Conservation (phyloP, 1,139 yeast species). For the Sugiyamaella sp. region DNA sequence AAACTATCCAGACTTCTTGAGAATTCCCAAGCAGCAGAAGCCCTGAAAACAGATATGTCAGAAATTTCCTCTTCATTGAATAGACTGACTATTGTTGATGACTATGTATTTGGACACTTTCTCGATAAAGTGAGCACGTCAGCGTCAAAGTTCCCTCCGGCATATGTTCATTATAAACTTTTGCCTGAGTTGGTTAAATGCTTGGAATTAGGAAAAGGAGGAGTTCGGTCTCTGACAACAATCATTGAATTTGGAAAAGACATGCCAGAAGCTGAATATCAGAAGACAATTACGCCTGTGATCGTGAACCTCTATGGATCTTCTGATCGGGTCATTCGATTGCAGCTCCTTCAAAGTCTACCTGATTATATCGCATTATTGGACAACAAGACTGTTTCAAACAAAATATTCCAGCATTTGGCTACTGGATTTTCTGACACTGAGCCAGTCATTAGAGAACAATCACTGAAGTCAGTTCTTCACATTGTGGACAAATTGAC, state of each 20-base stretch:
- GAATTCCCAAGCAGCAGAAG: conserved; percentile 29
- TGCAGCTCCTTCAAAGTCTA: conserved; percentile 65
- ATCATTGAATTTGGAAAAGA: conserved; percentile 42
- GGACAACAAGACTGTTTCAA: conserved; percentile 63
- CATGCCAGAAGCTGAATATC: conserved; percentile 48
- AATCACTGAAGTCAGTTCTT: conserved; percentile 73
- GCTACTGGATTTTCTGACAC: conserved; percentile 85
- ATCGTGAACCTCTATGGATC: conserved; percentile 63
- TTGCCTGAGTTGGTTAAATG: conserved; percentile 65
- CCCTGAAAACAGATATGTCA: conserved; percentile 53
- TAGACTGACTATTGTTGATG: conserved; percentile 55
- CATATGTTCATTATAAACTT: conserved; percentile 63
- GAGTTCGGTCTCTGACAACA: conserved; percentile 33
- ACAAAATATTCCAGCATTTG: conserved; percentile 66
- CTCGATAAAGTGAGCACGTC: conserved; percentile 51
- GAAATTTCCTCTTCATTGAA: conserved; percentile 53
- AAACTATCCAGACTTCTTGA: conserved; percentile 54
- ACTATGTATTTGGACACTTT: conserved; percentile 55
- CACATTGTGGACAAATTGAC: conserved; percentile 65
- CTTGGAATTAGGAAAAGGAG: conserved; percentile 38
- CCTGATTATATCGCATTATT: conserved; percentile 58
- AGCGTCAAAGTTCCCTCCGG: conserved; percentile 53
- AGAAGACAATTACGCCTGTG: conserved; percentile 59
- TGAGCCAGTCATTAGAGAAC: conserved; percentile 76
- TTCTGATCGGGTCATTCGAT: conserved; percentile 76